A percentile compares a stretch with the other conserved stretches of the same genome.
These are phyloP conservation scores for Lichtheimia ornata DNA, from an alignment of 371 early-diverging fungal genomes.

Conservation along the genomic window DNA sequence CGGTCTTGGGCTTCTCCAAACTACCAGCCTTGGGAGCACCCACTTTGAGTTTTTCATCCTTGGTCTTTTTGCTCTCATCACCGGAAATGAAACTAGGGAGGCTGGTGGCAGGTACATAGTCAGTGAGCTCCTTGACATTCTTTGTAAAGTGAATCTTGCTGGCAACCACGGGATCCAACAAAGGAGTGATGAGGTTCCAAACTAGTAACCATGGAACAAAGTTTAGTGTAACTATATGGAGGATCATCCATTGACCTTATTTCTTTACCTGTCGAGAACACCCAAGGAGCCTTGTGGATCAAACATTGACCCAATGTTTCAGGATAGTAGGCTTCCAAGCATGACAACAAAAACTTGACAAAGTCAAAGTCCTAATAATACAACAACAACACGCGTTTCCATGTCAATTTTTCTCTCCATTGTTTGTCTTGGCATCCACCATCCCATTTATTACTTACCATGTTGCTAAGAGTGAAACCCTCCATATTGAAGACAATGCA, in stretches of 20 bases:
- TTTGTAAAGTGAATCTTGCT: constrained; percentile 85
- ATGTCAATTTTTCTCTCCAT: no score
- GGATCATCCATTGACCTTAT: not conserved
- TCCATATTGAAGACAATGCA: constrained; percentile 86
- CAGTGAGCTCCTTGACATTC: constrained; percentile 58
- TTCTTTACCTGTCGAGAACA: constrained; percentile 69
- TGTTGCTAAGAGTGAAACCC: constrained; percentile 77
- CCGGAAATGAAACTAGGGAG: constrained; percentile 37
- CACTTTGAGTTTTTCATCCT: constrained; percentile 28
- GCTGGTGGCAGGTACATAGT: constrained; percentile 53
- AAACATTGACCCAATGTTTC: constrained; percentile 80
- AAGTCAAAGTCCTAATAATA: constrained; percentile 65
- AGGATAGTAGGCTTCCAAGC: constrained; percentile 89
- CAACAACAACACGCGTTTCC: not conserved
- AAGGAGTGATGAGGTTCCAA: constrained; percentile 79
- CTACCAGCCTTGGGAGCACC: constrained; percentile 19
- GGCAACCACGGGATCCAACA: constrained; percentile 91
- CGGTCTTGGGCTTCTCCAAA: constrained; percentile 13
- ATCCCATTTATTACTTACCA: constrained; percentile 40
- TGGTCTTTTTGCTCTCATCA: constrained; percentile 25
- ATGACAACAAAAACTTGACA: constrained; percentile 78
- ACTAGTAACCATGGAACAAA: constrained; percentile 28
- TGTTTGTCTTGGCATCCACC: not conserved
- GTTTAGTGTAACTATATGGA: not conserved
- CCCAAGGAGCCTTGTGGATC: constrained; percentile 86